Conservation (phyloP, 2,329 filamentous ascomycete genomes). For the Alternaria metachromatica region DNA sequence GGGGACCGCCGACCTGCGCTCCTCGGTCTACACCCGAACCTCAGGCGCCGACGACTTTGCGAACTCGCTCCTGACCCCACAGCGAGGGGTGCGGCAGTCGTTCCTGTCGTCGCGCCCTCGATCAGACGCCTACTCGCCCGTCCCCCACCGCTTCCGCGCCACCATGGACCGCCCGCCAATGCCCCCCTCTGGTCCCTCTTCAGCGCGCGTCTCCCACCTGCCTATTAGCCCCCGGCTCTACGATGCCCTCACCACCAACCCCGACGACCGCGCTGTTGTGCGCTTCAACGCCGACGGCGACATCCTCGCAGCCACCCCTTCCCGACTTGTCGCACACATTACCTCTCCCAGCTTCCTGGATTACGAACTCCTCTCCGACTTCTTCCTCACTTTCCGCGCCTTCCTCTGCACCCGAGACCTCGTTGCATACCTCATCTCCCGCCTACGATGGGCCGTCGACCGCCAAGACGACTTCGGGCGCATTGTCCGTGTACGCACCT, state of each 20-base stretch:
- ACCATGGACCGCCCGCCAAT: conserved; percentile 46
- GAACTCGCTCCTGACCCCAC: conserved; percentile 62
- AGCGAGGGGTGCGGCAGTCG: conserved; percentile 42
- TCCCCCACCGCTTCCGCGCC: conserved; percentile 40
- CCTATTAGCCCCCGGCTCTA: conserved; percentile 72
- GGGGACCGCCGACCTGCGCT: conserved; percentile 78
- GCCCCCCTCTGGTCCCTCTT: conserved; percentile 43
- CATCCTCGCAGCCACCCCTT: conserved; percentile 87
- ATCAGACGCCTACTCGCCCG: conserved; percentile 48
- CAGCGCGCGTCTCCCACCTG: conserved; percentile 45
- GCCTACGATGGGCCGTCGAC: conserved; percentile 84
- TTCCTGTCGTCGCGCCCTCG: conserved; percentile 45
- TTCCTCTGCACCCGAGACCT: conserved; percentile 82
- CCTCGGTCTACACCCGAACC: conserved; percentile 74
- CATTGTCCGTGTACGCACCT: conserved; percentile 93
- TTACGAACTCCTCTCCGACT: conserved; percentile 95
- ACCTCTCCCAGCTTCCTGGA: conserved; percentile 95
- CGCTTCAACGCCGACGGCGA: conserved; percentile 77
- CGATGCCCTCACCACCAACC: conserved; percentile 78
- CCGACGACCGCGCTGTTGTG: conserved; percentile 82
- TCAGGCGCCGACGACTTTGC: conserved; percentile 73
- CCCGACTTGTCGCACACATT: conserved; percentile 92
- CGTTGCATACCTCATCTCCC: conserved; percentile 81
- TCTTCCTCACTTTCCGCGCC: conserved; percentile 92
- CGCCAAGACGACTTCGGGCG: conserved; percentile 83